Percentiles rank a stretch among this genome's conserved stretches.
These are phyloP conservation scores for Colletotrichum salicis DNA, from an alignment of 2,329 filamentous ascomycete genomes.

Conservation along the genomic window DNA sequence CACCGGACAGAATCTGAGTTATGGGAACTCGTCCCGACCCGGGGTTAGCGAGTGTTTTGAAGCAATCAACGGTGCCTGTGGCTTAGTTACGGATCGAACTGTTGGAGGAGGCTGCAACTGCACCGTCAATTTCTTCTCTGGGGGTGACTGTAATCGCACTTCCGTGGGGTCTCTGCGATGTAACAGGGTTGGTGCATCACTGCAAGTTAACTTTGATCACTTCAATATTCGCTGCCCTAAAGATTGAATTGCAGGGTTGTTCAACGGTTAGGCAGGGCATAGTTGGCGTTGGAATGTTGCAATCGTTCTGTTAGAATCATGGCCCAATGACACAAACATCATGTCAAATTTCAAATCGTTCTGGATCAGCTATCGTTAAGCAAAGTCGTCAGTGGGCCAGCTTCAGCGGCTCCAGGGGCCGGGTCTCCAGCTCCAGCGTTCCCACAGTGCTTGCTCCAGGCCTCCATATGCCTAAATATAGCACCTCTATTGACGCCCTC, in stretches of 20 bases:
- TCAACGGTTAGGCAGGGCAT: too few species aligned
- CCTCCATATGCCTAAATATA: too few species aligned
- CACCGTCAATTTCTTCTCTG: constrained; percentile 24
- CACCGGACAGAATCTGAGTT: constrained; percentile 16
- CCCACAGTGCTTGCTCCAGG: too few species aligned
- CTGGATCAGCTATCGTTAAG: too few species aligned
- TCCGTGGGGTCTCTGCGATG: constrained; percentile 16
- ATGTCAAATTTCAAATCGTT: too few species aligned
- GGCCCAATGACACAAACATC: too few species aligned
- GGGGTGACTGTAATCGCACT: constrained; percentile 19
- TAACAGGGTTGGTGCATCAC: constrained; percentile 2
- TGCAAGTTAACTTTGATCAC: constrained; percentile 30
- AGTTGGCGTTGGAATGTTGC: not conserved
- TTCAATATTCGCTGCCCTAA: constrained; percentile 13
- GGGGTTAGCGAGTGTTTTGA: constrained; percentile 22
- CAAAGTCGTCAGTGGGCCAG: too few species aligned
- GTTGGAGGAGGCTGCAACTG: not conserved
- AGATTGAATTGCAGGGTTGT: not conserved
- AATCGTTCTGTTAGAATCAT: too few species aligned
- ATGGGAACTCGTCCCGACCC: constrained; percentile 3
- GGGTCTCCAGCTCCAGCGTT: too few species aligned
- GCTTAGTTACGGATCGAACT: not conserved
- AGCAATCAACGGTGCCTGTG: constrained; percentile 26
- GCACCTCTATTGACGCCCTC: not conserved
- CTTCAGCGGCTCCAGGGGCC: too few species aligned